phyloP scores from a whole-genome alignment of 2,329 filamentous ascomycete genomes.

The Teratosphaeria pseudoeucalypti region DNA sequence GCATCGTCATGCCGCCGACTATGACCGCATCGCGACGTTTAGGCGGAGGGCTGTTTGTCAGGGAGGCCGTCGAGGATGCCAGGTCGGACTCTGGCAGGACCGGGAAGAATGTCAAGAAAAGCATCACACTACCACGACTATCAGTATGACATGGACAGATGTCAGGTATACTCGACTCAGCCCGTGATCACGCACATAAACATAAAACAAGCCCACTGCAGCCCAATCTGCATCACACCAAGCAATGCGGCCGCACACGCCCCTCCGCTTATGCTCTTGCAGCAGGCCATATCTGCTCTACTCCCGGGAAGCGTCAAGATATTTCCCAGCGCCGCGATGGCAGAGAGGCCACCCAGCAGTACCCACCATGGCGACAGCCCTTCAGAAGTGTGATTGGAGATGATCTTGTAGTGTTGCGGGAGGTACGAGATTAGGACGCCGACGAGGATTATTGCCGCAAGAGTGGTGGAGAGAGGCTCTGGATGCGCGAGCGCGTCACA shows the following conservation, averaged over 20 bases:
- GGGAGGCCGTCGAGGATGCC: conserved; percentile 23
- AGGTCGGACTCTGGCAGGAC: conserved; percentile 21
- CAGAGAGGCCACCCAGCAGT: conserved; percentile 78
- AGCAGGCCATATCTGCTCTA: conserved; percentile 74
- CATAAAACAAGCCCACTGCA: conserved; percentile 86
- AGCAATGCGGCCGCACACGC: conserved; percentile 78
- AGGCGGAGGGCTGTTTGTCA: conserved; percentile 46
- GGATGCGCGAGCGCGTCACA: conserved; percentile 20
- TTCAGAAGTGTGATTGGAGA: conserved; percentile 72
- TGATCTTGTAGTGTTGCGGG: conserved; percentile 88
- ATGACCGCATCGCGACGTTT: conserved; percentile 65
- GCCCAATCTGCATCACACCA: conserved; percentile 81
- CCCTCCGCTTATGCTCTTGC: conserved; percentile 66
- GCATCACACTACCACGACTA: conserved; percentile 53
- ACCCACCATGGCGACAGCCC: conserved; percentile 95
- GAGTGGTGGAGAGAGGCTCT: conserved; percentile 15
- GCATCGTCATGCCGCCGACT: conserved; percentile 61
- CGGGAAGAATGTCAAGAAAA: conserved; percentile 94
- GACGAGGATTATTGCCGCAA: conserved; percentile 56
- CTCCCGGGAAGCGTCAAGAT: conserved; percentile 82
- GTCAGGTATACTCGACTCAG: background rate
- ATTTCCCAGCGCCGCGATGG: conserved; percentile 80
- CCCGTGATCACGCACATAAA: conserved; percentile 58
- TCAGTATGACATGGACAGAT: background rate
- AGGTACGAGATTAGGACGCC: conserved; percentile 89